phyloP scores from a whole-genome alignment of 805 yeast species.

The Candida ortonii region DNA sequence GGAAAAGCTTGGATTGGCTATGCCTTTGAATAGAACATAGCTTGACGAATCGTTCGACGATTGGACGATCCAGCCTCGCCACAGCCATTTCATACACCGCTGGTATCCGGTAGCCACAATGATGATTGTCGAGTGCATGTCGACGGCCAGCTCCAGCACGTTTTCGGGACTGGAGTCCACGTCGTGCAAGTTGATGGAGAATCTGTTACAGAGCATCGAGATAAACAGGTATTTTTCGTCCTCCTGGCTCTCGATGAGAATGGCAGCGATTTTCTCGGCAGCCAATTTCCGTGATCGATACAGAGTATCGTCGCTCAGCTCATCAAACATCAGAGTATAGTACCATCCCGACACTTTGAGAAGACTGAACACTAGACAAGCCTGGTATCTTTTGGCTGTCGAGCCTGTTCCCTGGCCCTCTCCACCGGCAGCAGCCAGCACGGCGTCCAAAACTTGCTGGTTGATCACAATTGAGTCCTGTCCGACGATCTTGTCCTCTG shows the following conservation, averaged over 20 bases:
- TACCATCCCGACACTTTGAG: constrained; percentile 82
- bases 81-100: constrained; percentile 81
- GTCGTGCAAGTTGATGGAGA: constrained; percentile 60
- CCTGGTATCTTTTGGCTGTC: constrained; percentile 60
- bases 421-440: constrained; percentile 78
- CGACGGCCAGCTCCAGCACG: constrained; percentile 83
- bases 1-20: constrained; percentile 49
- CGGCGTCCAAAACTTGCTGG: constrained; percentile 54
- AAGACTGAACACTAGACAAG: constrained; percentile 66
- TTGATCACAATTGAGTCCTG: constrained; percentile 62
- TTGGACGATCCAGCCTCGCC: constrained; percentile 93
- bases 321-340: constrained; percentile 51
- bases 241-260: constrained; percentile 59
- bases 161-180: constrained; percentile 62
- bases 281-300: constrained; percentile 59
- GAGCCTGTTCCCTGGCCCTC: constrained; percentile 58
- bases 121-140: constrained; percentile 72
- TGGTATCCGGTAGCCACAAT: constrained; percentile 83
- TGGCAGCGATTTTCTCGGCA: constrained; percentile 72
- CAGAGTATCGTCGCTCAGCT: constrained; percentile 66
- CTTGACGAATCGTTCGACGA: constrained; percentile 64
- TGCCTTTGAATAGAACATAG: constrained; percentile 61
- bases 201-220: constrained; percentile 75
- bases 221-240: constrained; percentile 65
- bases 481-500: constrained; percentile 44